Evolutionary conservation across 2,329 filamentous ascomycete species (phyloP).

Genomic region (Penicillium sp.): DNA sequence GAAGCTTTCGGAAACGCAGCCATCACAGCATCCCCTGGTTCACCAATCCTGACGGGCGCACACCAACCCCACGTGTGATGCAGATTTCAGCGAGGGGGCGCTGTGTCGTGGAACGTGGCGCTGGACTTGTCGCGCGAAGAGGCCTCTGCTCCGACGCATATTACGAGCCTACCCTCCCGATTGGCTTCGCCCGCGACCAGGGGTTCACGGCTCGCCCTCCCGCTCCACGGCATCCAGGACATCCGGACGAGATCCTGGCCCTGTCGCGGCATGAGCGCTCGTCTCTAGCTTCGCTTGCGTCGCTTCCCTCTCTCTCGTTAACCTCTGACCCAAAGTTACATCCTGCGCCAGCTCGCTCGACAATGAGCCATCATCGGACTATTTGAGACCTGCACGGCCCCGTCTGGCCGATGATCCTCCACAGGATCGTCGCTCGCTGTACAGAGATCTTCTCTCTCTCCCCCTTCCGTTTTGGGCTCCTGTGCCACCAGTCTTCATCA

Average conservation of each 20-base stretch:
- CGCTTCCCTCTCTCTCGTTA: not conserved
- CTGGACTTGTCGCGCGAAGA: not conserved
- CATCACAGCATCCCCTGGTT: too few relatives aligned
- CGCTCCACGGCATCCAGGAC: not conserved
- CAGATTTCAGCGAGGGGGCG: not conserved
- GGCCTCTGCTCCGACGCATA: not conserved
- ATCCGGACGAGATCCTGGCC: not conserved
- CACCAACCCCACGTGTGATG: not conserved
- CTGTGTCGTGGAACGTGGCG: conserved; percentile 7
- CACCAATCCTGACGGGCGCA: not conserved
- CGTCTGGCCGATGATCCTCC: conserved; percentile 12
- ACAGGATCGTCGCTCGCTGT: conserved; percentile 3
- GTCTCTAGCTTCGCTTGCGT: not conserved
- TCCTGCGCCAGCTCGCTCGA: not conserved
- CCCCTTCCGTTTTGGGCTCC: not conserved
- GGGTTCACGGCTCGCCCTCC: not conserved
- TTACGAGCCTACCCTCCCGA: not conserved
- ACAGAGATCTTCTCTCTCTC: conserved; percentile 6
- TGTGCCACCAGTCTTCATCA: not conserved
- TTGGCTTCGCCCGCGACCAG: not conserved
- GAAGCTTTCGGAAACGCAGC: not conserved
- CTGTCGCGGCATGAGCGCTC: not conserved
- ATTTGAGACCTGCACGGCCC: conserved; percentile 16
- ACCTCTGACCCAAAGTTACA: not conserved
- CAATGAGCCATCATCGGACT: not conserved